These are phyloP conservation scores for Epichloe festucae DNA, from an alignment of 2,329 filamentous ascomycete species.

Conservation along the genomic window DNA sequence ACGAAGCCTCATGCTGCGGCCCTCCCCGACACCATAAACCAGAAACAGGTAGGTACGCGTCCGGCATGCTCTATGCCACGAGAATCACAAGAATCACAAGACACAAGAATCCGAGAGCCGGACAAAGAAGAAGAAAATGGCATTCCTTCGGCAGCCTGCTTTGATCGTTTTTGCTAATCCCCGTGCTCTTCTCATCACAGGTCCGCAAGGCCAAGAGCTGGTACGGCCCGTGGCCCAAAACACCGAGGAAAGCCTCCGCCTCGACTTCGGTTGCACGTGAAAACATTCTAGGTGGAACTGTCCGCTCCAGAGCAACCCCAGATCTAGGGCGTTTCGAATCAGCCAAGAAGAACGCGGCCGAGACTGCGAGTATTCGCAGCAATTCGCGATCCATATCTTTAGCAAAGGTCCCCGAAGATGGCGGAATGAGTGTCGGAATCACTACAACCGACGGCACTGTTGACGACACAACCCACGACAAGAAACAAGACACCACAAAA, in stretches of 20 bases:
- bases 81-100: too few relatives aligned
- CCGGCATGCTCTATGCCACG: neutral
- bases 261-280: conserved; percentile 49
- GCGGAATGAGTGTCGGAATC: conserved; percentile 2
- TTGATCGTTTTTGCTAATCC: neutral
- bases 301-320: conserved; percentile 29
- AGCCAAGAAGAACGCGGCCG: conserved; percentile 21
- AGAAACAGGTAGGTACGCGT: conserved; percentile 7
- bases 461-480: neutral
- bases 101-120: too few relatives aligned
- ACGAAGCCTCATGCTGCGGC: neutral
- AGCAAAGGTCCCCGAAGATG: conserved; percentile 15
- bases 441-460: neutral
- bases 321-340: conserved; percentile 40
- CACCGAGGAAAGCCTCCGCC: conserved; percentile 43
- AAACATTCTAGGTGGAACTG: conserved; percentile 44
- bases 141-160: neutral
- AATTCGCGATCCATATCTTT: conserved; percentile 12
- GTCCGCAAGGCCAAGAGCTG: conserved; percentile 43
- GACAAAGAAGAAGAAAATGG: neutral
- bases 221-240: conserved; percentile 49
- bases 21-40: neutral
- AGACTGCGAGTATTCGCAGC: conserved; percentile 18
- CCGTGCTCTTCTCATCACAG: conserved; percentile 17
- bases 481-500: conserved; percentile 2